A percentile compares a stretch with the other conserved stretches of the same genome.
Conservation (phyloP, 2,329 filamentous ascomycete species). For the Pyrenophora seminiperda region DNA sequence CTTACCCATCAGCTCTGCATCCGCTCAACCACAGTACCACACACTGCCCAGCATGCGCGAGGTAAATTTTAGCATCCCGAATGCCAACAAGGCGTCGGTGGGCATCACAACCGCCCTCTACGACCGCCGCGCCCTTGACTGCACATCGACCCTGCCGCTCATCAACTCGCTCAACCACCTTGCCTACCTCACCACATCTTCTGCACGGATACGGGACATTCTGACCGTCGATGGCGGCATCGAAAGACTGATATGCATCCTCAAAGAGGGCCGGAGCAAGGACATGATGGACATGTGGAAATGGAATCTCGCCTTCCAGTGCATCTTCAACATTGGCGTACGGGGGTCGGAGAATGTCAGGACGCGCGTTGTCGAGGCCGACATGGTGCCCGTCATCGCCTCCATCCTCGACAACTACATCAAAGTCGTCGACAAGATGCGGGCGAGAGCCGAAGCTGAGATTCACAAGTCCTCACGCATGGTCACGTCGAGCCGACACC, state of each 20-base stretch:
- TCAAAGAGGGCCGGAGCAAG: constrained; percentile 95
- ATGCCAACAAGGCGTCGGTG: constrained; percentile 98
- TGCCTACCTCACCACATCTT: constrained; percentile 96
- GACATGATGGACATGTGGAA: constrained; percentile 99
- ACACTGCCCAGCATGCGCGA: constrained; percentile 78
- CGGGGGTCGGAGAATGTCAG: constrained; percentile 92
- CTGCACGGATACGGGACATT: constrained; percentile 95
- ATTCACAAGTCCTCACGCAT: constrained; percentile 64
- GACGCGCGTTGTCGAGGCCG: constrained; percentile 94
- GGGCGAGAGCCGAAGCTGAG: constrained; percentile 83
- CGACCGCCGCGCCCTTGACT: constrained; percentile 95
- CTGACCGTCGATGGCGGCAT: constrained; percentile 98
- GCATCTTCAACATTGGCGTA: constrained; percentile 98
- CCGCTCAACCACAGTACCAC: constrained; percentile 20
- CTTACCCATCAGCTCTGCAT: constrained; percentile 15
- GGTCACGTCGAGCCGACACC: constrained; percentile 46
- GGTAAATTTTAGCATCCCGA: constrained; percentile 99
- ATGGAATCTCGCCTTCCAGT: constrained; percentile 99
- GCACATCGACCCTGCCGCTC: constrained; percentile 93
- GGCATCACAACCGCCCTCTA: constrained; percentile 98
- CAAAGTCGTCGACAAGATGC: constrained; percentile 89
- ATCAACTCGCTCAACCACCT: constrained; percentile 99
- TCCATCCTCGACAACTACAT: constrained; percentile 99
- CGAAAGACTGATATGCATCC: constrained; percentile 92
- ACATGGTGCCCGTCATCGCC: constrained; percentile 98